These are phyloP conservation scores for Paecilomyces niveus DNA, from an alignment of 2,329 filamentous ascomycete species.

Conservation along the genomic window DNA sequence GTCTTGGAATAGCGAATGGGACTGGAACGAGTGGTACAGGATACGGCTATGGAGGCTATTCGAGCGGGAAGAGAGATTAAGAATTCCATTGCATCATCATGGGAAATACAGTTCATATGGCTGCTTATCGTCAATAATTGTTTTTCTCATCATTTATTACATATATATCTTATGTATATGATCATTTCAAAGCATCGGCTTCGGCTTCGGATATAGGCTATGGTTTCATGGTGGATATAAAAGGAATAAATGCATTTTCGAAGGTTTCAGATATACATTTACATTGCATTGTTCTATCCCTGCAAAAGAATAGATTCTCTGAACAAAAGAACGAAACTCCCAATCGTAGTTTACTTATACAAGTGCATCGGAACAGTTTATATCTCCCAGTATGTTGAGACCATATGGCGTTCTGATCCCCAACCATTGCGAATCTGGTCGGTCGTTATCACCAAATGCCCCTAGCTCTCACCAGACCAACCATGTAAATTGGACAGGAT, in stretches of 20 bases:
- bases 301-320: background rate
- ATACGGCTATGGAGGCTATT: conserved; percentile 31
- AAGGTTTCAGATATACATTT: background rate
- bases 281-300: background rate
- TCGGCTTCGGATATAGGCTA: background rate
- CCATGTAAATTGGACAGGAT: too few species aligned
- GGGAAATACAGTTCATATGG: background rate
- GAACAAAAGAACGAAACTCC: background rate
- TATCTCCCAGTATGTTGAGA: background rate
- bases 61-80: conserved; percentile 38
- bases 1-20: conserved; percentile 25
- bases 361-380: conserved; percentile 1
- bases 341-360: conserved; percentile 5
- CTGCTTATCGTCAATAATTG: background rate
- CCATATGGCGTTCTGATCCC: background rate
- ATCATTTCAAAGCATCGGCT: background rate
- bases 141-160: background rate
- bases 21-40: conserved; percentile 12
- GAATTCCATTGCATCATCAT: background rate
- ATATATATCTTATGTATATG: background rate
- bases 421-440: background rate
- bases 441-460: background rate
- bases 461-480: background rate
- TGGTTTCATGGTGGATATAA: background rate
- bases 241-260: background rate